Percentiles rank a stretch among this genome's conserved stretches.
Conservation (phyloP, 371 early-diverging fungal genomes). For the Circinella minor region DNA sequence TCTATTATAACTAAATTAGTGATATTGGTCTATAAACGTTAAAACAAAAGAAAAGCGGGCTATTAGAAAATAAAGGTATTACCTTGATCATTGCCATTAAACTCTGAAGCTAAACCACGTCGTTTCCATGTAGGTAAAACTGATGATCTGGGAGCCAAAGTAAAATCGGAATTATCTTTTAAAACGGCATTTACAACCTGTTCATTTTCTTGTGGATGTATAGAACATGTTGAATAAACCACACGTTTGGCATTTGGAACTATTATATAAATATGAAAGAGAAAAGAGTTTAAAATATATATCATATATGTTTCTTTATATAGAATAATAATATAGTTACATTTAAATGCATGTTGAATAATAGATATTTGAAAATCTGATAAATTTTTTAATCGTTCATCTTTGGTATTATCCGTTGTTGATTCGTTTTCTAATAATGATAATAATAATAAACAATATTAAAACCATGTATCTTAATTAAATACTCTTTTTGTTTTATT, state of each 20-base stretch:
- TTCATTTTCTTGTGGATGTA: conserved; percentile 96
- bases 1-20: background rate
- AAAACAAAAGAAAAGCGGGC: too few species aligned
- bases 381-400: conserved; percentile 73
- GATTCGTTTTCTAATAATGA: background rate
- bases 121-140: conserved; percentile 79
- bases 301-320: too few species aligned
- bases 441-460: background rate
- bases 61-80: background rate
- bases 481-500: background rate
- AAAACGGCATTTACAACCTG: conserved; percentile 81
- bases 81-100: conserved; percentile 9
- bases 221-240: conserved; percentile 97
- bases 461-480: background rate
- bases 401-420: conserved; percentile 33
- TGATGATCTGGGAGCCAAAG: conserved; percentile 57
- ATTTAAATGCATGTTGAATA: conserved; percentile 74
- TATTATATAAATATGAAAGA: conserved; percentile 15
- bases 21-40: background rate
- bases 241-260: conserved; percentile 81
- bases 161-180: conserved; percentile 55
- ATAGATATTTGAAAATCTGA: conserved; percentile 76
- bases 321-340: conserved; percentile 44
- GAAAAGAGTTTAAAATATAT: too few species aligned
- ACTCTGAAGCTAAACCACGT: conserved; percentile 67